phyloP scores from a whole-genome alignment of 345 rosid species.

The Anastatica hierochuntica region DNA sequence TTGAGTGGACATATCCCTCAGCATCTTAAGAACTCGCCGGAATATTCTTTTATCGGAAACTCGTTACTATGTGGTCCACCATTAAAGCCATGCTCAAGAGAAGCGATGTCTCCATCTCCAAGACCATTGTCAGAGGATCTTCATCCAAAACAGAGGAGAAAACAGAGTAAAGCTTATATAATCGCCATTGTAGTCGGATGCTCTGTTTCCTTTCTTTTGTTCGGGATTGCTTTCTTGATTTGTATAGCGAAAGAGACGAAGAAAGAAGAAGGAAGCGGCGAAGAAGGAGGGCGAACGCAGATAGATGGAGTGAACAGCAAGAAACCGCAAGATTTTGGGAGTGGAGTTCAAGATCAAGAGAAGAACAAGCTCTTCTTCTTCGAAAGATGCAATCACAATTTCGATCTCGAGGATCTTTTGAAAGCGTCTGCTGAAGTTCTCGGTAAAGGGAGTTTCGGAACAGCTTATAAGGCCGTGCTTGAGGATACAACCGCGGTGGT shows the following conservation, averaged over 20 bases:
- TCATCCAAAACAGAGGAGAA: conserved; percentile 20
- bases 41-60: conserved; percentile 49
- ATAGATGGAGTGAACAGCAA: conserved; percentile 26
- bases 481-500: conserved; percentile 73
- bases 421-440: conserved; percentile 91
- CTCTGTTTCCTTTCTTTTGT: conserved; percentile 33
- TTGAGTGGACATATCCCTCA: conserved; percentile 55
- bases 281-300: conserved; percentile 31
- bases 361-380: conserved; percentile 74
- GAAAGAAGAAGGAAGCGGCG: conserved; percentile 4
- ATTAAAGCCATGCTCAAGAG: conserved; percentile 30
- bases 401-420: conserved; percentile 75
- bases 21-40: conserved; percentile 36
- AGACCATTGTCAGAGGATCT: conserved; percentile 27
- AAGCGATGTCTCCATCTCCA: conserved; percentile 27
- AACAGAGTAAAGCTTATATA: conserved; percentile 34
- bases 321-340: conserved; percentile 64
- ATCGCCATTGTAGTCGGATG: conserved; percentile 41
- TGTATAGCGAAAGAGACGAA: conserved; percentile 35
- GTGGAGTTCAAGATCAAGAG: conserved; percentile 84
- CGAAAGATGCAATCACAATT: conserved; percentile 47
- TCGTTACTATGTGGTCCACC: conserved; percentile 54
- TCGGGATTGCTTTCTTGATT: conserved; percentile 25
- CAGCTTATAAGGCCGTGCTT: conserved; percentile 66
- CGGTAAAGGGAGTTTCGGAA: conserved; percentile 77